Conservation (phyloP, 1,284 basidiomycete genomes). For the Phlebopus sp. region DNA sequence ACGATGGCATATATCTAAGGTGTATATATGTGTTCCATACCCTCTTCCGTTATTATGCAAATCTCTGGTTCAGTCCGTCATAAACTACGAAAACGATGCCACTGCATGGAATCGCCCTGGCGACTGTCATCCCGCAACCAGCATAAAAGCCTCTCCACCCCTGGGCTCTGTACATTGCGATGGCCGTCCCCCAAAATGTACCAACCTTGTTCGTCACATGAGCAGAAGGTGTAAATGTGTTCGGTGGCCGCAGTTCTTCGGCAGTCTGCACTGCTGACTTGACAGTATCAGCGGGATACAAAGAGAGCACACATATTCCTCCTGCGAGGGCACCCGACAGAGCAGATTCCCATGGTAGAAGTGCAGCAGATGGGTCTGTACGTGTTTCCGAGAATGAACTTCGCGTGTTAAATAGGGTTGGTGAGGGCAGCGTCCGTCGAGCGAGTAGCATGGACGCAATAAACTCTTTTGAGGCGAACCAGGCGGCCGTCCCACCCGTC, state of each 20-base stretch:
- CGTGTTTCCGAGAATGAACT: slow-evolving; percentile 3
- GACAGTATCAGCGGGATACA: slow-evolving; percentile 87
- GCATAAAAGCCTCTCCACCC: slow-evolving; percentile 82
- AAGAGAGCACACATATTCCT: slow-evolving; percentile 74
- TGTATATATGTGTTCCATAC: not conserved
- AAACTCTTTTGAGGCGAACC: slow-evolving; percentile 86
- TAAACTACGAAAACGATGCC: slow-evolving; percentile 85
- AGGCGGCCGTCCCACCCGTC: slow-evolving; percentile 82
- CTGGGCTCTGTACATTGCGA: slow-evolving; percentile 69
- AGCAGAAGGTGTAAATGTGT: slow-evolving; percentile 11
- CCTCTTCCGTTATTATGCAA: slow-evolving; percentile 37
- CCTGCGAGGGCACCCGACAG: slow-evolving; percentile 79
- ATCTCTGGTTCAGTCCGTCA: slow-evolving; percentile 59
- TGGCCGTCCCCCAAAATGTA: slow-evolving; percentile 65
- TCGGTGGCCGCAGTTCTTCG: slow-evolving; percentile 64
- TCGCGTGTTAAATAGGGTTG: slow-evolving; percentile 34
- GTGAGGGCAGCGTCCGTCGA: slow-evolving; percentile 27
- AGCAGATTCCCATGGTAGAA: slow-evolving; percentile 75
- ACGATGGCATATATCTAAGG: not conserved
- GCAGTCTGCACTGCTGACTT: slow-evolving; percentile 90
- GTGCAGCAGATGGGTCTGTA: slow-evolving; percentile 15
- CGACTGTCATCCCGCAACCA: slow-evolving; percentile 83
- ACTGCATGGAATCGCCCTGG: slow-evolving; percentile 78
- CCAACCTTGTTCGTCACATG: slow-evolving; percentile 19
- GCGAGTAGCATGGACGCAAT: slow-evolving; percentile 57